These are phyloP conservation scores for Eucalyptus pauciflora DNA, from an alignment of 345 rosid genomes.

Conservation along the genomic window DNA sequence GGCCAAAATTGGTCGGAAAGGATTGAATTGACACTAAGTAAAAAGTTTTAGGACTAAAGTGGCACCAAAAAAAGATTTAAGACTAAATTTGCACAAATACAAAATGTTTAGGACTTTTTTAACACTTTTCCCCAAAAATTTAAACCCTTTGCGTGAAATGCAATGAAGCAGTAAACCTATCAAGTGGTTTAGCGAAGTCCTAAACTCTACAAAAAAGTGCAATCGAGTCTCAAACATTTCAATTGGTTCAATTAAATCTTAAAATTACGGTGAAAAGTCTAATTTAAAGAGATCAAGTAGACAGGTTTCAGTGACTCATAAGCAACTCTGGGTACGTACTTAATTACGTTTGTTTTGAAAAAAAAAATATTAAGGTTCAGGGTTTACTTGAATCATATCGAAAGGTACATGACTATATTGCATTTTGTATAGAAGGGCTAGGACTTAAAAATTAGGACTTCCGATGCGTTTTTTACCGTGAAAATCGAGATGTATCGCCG, in stretches of 20 bases:
- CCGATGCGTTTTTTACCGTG: not conserved
- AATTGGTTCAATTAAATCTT: not conserved
- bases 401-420: not conserved
- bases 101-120: too few species aligned
- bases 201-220: not conserved
- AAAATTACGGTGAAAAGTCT: not conserved
- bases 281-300: not conserved
- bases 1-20: too few species aligned
- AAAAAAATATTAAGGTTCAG: not conserved
- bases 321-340: not conserved
- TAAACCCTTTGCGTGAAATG: not conserved
- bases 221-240: not conserved
- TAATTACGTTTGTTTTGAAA: not conserved
- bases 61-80: too few species aligned
- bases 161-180: not conserved
- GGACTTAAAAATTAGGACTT: not conserved
- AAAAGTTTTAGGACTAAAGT: too few species aligned
- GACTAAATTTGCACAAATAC: too few species aligned
- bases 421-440: not conserved
- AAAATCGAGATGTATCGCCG: not conserved
- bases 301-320: not conserved
- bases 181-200: not conserved
- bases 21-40: too few species aligned
- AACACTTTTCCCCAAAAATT: not conserved
- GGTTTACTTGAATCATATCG: not conserved